Base-by-base conservation (phyloP, 176 grass and related monocot species). In the Zoysia pacifica region DNA sequence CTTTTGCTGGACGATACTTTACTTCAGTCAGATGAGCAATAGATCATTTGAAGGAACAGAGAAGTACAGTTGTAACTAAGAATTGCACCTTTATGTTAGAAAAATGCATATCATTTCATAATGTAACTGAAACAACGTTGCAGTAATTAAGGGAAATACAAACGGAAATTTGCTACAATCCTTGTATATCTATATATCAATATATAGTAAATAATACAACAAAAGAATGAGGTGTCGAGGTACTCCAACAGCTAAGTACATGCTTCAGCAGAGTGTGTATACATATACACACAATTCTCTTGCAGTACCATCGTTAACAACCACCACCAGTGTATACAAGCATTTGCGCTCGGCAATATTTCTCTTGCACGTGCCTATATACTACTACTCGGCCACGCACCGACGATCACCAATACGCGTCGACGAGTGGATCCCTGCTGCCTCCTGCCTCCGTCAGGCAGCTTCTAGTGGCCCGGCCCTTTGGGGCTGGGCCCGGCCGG, bases 401-500 rank as follows among this genome's bases (percentile, higher is more conserved):
- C 52, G 52, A 54, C 52, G 52, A 54, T 14, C 52, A 18, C 0
- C 13, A 54, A 54, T 54, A 54, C 52, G 52, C 52, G 52, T 54
- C 14, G 52, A 54, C 52, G 52, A 4, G 53, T 55, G 53, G 5
- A 55, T 5, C 53, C 28, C 28, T 28, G 28, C 28, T 28, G 28
- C 28, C 28, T 28, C 28, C 28, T 28, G 28, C 28, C 28, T 28
- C 28, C 28, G 28, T 28, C 28, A 28, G 28, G 28, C 28, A 28
- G 28, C 28, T 28, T 11, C 89, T 92, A 93, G 61, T 97, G 90
- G 0, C 93, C 93, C 2, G 87, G 72, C 0, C 93, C 93, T 56
- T 69, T 89, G 3, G 85, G 87, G 79, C 93, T 97, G 1, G 93
- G 74, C 18, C 93, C 93, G 4, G 93, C 87, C 51, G 87, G 87